Evolutionary conservation across 2,329 filamentous ascomycete species (phyloP).

Genomic region (Orbilia ellipsospora): DNA sequence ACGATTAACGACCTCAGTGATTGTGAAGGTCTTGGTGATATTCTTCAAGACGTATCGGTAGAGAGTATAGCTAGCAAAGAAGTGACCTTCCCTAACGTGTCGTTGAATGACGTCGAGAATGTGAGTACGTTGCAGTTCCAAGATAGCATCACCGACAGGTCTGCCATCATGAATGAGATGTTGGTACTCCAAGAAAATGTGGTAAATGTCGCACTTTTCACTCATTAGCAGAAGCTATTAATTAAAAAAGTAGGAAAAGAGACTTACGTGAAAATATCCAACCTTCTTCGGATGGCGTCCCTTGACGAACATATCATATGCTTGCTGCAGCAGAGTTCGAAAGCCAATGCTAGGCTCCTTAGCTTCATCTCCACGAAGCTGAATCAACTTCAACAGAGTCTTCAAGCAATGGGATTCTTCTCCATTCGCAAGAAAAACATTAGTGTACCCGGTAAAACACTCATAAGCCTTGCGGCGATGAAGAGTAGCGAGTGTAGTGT

Average conservation of each 20-base stretch:
- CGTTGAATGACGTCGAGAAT: conserved; percentile 1
- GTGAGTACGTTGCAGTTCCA: background rate
- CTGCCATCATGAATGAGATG: background rate
- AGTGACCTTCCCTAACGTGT: conserved; percentile 29
- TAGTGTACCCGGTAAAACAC: conserved; percentile 25
- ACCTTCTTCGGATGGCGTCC: conserved; percentile 24
- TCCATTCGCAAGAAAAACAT: conserved; percentile 8
- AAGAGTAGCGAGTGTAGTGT: background rate
- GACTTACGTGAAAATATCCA: conserved; percentile 46
- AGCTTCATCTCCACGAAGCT: conserved; percentile 26
- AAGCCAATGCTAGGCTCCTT: conserved; percentile 9
- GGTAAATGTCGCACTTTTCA: conserved; percentile 31
- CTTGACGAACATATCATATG: conserved; percentile 29
- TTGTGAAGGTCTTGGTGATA: background rate
- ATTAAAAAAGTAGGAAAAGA: background rate
- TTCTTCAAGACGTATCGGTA: conserved; percentile 32
- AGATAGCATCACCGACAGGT: background rate
- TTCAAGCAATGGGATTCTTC: conserved; percentile 26
- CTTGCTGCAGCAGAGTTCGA: conserved; percentile 6
- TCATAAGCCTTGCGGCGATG: conserved; percentile 18
- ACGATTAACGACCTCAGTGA: background rate
- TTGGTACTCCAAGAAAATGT: conserved; percentile 34
- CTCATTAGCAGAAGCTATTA: background rate
- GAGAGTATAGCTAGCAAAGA: conserved; percentile 30
- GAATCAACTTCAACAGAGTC: conserved; percentile 16